Evolutionary conservation across 768 basidiomycete genomes (phyloP), one percentile per base, ranked within the genome.

Genomic region (Suillus decipiens): DNA sequence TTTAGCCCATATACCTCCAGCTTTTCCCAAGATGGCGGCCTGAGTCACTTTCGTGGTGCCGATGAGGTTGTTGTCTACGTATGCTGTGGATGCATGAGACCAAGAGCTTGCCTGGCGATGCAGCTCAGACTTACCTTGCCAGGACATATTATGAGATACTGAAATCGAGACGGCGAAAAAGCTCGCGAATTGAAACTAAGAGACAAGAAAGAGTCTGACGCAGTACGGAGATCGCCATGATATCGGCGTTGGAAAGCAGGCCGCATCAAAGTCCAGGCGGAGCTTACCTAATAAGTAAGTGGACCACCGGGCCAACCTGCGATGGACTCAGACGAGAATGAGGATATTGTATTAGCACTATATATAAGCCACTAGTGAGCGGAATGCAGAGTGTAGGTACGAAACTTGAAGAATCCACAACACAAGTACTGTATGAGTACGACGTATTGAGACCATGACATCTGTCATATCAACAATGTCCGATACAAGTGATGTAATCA

Each of bases 61-160:
- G 69, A 96, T 75, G 62, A 96, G 86, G 75, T 92, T 87, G 71
- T 78, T 80, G 74, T 95, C 91, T 76, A 95, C 90, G 79, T 93
- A 93, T 65, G 82, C 93, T 95, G 71, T 34, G 33, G 39, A 69
- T 11, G 50, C 7, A 54, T 12, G 15, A 6, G 24, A 36, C 36
- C 3, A 19, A 15, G 42, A 19, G 19, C n/a, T 28, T 37, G 48
- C 31, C 14, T 28, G 48, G 28, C n/a, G 14, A 10, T 9, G 31
- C 76, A 87, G 68, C 71, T 90, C 88, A 6, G 36, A 33, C 51
- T 41, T 64, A 91, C 89, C 66, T 87, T 89, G 87, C 88, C 89
- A 90, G 71, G 88, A 89, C 89, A 90, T 89, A 53, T 62, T 53
- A 66, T 60, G 66, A 51, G 54, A 55, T 59, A 33, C 54, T 48